Evolutionary conservation across 2,329 filamentous ascomycete species (phyloP).

Genomic region (Didymella pinodella): DNA sequence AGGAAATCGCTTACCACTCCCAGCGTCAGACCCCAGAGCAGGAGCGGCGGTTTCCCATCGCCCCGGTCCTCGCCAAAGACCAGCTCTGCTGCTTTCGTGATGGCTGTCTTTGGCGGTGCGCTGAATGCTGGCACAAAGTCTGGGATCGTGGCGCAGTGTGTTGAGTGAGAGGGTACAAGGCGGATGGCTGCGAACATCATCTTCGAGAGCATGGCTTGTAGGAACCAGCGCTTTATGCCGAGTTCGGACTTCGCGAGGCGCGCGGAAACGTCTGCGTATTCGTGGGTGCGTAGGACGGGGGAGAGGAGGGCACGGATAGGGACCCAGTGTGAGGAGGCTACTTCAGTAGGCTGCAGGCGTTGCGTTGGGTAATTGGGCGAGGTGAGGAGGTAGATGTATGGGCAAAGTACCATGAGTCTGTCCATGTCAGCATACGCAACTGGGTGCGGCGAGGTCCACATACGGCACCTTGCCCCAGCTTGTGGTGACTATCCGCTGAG

Average conservation of each 20-base stretch:
- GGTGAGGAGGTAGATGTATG: slow-evolving; percentile 71
- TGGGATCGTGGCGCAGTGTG: slow-evolving; percentile 63
- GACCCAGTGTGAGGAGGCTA: slow-evolving; percentile 74
- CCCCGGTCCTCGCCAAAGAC: slow-evolving; percentile 35
- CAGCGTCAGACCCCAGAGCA: slow-evolving; percentile 74
- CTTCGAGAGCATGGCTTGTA: slow-evolving; percentile 66
- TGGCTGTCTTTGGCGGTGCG: slow-evolving; percentile 16
- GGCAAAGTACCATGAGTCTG: slow-evolving; percentile 72
- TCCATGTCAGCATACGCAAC: not conserved
- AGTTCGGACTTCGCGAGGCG: slow-evolving; percentile 66
- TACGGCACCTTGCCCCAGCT: slow-evolving; percentile 71
- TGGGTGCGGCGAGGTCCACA: slow-evolving; percentile 34
- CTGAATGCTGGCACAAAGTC: slow-evolving; percentile 55
- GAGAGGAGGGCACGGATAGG: slow-evolving; percentile 68
- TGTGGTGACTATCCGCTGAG: slow-evolving; percentile 71
- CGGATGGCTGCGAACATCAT: slow-evolving; percentile 74
- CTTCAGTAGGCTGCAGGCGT: slow-evolving; percentile 71
- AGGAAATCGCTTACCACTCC: slow-evolving; percentile 73
- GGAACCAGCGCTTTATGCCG: slow-evolving; percentile 61
- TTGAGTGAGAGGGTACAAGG: slow-evolving; percentile 67
- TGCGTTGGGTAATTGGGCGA: slow-evolving; percentile 64
- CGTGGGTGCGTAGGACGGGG: slow-evolving; percentile 66
- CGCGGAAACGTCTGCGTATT: slow-evolving; percentile 70
- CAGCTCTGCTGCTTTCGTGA: slow-evolving; percentile 28
- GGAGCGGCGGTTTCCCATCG: slow-evolving; percentile 57